Conservation (phyloP, 306 rosid species). For the Malus asiatica region DNA sequence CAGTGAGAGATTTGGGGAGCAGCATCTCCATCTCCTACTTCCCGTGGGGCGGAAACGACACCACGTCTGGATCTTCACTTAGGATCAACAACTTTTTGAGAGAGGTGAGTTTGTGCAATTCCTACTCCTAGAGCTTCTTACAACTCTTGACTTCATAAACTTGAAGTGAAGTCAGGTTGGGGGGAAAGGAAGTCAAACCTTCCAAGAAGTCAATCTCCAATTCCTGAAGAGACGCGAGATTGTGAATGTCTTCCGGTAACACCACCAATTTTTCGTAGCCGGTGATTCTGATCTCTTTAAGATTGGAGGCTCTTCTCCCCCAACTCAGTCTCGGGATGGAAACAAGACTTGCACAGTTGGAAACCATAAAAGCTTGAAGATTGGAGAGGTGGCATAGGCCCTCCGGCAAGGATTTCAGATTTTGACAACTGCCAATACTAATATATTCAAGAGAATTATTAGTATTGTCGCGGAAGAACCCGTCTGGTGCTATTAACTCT, state of each 20-base stretch:
- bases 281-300: fast-evolving
- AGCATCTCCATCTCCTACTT: background rate
- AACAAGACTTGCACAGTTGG: background rate
- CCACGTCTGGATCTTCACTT: background rate
- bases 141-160: background rate
- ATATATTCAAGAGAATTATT: background rate
- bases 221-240: conserved; percentile 6
- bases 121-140: background rate
- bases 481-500: background rate
- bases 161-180: conserved; percentile 5
- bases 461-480: background rate
- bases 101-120: conserved; percentile 12
- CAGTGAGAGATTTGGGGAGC: conserved; percentile 12
- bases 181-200: conserved; percentile 7
- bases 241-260: background rate
- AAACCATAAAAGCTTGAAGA: background rate
- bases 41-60: background rate
- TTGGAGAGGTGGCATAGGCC: background rate
- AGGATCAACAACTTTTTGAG: background rate
- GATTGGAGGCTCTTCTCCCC: too few relatives aligned
- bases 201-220: background rate
- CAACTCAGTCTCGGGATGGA: background rate
- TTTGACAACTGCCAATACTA: fast-evolving
- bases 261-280: background rate
- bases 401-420: background rate